Evolutionary conservation across 805 yeast species (phyloP).

Genomic region (Saturnispora mendoncae): DNA sequence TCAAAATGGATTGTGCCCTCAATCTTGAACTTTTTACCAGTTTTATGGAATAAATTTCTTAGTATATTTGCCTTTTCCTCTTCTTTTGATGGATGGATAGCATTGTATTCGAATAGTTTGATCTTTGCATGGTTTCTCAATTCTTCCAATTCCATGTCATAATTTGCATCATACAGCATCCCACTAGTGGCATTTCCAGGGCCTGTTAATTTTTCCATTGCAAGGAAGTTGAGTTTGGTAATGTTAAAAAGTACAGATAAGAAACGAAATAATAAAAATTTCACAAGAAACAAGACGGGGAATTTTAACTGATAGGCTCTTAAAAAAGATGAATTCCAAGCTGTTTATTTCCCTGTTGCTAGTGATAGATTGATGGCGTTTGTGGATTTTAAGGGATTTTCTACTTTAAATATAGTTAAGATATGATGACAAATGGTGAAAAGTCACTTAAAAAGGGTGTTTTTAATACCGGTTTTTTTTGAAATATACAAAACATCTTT

Average conservation of each 20-base stretch:
- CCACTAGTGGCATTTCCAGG: slow-evolving; percentile 6
- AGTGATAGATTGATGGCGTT: no score
- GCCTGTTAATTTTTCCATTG: slow-evolving; percentile 1
- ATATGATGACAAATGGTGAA: no score
- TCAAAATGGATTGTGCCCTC: slow-evolving; percentile 57
- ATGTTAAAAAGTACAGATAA: not conserved
- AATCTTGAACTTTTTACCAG: slow-evolving; percentile 1
- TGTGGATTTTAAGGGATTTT: no score
- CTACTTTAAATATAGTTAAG: no score
- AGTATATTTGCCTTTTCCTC: not conserved
- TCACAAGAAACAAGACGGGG: no score
- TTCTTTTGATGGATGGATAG: slow-evolving; percentile 1
- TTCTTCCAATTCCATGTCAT: slow-evolving; percentile 2
- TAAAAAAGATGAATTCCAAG: no score
- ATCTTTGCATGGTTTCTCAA: not conserved
- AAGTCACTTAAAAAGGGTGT: no score
- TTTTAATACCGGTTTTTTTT: no score
- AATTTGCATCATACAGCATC: slow-evolving; percentile 4
- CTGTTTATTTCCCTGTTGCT: no score
- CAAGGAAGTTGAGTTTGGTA: not conserved
- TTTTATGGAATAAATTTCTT: not conserved
- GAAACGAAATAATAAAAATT: no score
- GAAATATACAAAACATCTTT: no score
- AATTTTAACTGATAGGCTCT: no score
- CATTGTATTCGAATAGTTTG: slow-evolving; percentile 2